phyloP scores from a whole-genome alignment of 306 rosid genomes.

The Senna tora region DNA sequence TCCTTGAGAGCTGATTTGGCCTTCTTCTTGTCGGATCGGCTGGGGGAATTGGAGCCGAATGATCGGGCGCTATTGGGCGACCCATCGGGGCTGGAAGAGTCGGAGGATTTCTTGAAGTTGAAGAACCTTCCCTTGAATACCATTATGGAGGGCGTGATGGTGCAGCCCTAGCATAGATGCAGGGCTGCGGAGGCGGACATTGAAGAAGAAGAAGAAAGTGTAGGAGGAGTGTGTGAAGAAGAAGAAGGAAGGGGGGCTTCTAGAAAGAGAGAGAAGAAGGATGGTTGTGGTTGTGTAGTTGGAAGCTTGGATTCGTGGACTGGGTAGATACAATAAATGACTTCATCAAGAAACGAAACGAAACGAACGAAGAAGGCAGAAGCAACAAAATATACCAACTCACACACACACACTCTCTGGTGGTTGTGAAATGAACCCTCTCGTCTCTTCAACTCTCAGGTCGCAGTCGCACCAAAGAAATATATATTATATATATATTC shows the following conservation, averaged over 20 bases:
- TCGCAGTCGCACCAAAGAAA: too few relatives aligned
- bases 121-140: constrained; percentile 96
- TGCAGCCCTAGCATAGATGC: constrained; percentile 56
- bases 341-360: not conserved
- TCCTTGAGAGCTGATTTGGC: constrained; percentile 59
- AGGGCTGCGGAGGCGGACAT: constrained; percentile 49
- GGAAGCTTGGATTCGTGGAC: constrained; percentile 4
- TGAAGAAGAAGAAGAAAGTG: constrained; percentile 29
- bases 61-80: constrained; percentile 72
- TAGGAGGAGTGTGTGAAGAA: not conserved
- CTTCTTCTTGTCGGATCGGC: constrained; percentile 90
- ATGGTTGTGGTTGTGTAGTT: not conserved
- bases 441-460: too few relatives aligned
- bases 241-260: not conserved
- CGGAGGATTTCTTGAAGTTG: constrained; percentile 87
- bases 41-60: constrained; percentile 72
- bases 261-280: not conserved
- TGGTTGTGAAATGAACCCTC: too few relatives aligned
- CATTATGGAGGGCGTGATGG: constrained; percentile 45
- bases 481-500: too few relatives aligned
- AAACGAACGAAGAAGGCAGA: not conserved
- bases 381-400: too few relatives aligned
- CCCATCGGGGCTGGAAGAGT: constrained; percentile 83
- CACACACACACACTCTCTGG: too few relatives aligned
- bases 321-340: not conserved